Percentiles rank a stretch among this genome's conserved stretches.
Evolutionary conservation across 2,329 filamentous ascomycete genomes (phyloP).

Genomic region (Colletotrichum siamense): DNA sequence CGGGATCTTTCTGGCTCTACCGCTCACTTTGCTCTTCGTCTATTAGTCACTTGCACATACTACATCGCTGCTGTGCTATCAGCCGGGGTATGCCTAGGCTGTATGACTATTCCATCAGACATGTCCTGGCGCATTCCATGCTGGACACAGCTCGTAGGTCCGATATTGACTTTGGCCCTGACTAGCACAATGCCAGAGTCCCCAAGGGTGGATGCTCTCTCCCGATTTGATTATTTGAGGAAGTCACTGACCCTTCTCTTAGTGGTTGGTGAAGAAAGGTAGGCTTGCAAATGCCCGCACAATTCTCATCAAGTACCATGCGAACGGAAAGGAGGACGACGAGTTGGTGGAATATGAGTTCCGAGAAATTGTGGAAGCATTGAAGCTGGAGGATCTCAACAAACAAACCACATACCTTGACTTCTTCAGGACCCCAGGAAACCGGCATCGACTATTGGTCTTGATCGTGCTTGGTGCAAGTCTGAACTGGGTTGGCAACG

Average conservation of each 20-base stretch:
- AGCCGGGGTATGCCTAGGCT: background rate
- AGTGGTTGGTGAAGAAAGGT: background rate
- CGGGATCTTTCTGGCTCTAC: background rate
- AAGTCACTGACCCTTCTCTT: background rate
- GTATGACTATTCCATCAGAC: background rate
- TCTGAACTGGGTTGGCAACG: background rate
- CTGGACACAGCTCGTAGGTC: background rate
- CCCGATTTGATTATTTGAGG: background rate
- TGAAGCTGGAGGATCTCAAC: background rate
- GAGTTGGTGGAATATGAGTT: background rate
- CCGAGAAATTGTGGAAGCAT: background rate
- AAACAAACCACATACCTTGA: background rate
- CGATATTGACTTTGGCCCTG: background rate
- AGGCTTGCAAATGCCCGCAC: background rate
- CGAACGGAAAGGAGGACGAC: background rate
- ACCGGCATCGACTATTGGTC: background rate
- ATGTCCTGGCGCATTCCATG: background rate
- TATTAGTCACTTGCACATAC: background rate
- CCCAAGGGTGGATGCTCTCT: background rate
- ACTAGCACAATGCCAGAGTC: background rate
- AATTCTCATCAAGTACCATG: background rate
- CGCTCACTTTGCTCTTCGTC: background rate
- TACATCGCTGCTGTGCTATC: background rate
- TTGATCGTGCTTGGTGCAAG: background rate
- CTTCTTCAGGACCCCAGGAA: slow-evolving; percentile 1